A percentile compares a stretch with the other conserved stretches of the same genome.
Conservation (phyloP, 805 yeast species). For the Peterozyma toletana region DNA sequence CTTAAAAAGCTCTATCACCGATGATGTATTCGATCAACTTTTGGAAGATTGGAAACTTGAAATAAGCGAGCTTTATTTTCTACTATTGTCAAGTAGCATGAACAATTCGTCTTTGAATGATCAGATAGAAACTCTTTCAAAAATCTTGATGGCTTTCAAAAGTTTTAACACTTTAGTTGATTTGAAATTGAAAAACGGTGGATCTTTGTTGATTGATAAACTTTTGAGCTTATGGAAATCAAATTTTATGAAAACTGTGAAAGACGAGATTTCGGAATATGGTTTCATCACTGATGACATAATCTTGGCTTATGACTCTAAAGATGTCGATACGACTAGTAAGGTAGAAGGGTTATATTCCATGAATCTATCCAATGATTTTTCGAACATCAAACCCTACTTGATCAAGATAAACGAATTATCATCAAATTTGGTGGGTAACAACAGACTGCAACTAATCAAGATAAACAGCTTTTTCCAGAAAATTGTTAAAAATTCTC, state of each 20-base stretch:
- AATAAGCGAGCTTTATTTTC: conserved; percentile 12
- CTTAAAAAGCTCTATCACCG: conserved; percentile 9
- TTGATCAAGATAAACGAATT: conserved; percentile 4
- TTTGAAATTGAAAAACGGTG: neutral
- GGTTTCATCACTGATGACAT: conserved; percentile 13
- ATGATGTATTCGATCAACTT: conserved; percentile 4
- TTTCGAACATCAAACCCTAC: conserved; percentile 13
- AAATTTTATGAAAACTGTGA: conserved; percentile 10
- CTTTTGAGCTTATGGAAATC: conserved; percentile 14
- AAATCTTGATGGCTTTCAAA: conserved; percentile 19
- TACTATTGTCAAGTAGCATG: conserved; percentile 7
- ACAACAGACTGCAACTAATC: conserved; percentile 10
- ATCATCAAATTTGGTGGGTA: conserved; percentile 7
- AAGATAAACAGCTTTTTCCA: conserved; percentile 14
- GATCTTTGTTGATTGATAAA: conserved; percentile 8
- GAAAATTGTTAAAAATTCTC: conserved; percentile 9
- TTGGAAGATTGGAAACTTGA: conserved; percentile 15
- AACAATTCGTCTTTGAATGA: conserved; percentile 8
- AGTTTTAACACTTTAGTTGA: conserved; percentile 20
- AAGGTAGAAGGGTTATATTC: neutral
- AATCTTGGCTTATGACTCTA: conserved; percentile 1
- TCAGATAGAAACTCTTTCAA: conserved; percentile 12
- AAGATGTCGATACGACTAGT: neutral
- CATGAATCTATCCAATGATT: conserved; percentile 7
- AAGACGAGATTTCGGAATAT: conserved; percentile 11